phyloP scores from a whole-genome alignment of 1,284 basidiomycete species.

The Leccinum pallidistipes region DNA sequence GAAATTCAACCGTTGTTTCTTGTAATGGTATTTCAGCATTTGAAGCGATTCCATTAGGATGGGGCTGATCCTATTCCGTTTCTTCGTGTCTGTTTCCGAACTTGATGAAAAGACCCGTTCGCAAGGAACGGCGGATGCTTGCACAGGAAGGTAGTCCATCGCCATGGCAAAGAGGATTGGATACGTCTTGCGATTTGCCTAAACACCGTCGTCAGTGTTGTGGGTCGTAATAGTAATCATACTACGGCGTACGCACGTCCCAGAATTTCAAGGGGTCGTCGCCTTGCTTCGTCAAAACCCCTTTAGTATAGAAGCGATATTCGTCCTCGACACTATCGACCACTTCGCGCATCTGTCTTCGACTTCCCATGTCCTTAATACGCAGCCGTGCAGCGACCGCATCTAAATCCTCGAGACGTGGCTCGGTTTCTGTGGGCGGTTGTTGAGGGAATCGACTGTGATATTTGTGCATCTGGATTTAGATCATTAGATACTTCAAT shows the following conservation, averaged over 20 bases:
- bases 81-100: not conserved
- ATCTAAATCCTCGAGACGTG: no score
- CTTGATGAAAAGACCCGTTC: no score
- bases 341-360: not conserved
- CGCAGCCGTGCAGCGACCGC: no score
- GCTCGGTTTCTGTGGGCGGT: no score
- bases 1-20: not conserved
- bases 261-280: not conserved
- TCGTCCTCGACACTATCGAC: not conserved
- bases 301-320: not conserved
- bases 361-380: not conserved
- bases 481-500: no score
- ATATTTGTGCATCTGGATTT: no score
- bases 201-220: not conserved
- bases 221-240: not conserved
- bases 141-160: no score
- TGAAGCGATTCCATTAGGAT: not conserved
- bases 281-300: not conserved
- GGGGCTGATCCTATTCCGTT: not conserved
- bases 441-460: no score
- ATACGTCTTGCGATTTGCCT: not conserved
- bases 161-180: no score
- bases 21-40: not conserved
- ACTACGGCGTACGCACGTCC: not conserved
- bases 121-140: no score